Conservation (phyloP, 106 monocot genomes). For the Dendrobium catenatum region DNA sequence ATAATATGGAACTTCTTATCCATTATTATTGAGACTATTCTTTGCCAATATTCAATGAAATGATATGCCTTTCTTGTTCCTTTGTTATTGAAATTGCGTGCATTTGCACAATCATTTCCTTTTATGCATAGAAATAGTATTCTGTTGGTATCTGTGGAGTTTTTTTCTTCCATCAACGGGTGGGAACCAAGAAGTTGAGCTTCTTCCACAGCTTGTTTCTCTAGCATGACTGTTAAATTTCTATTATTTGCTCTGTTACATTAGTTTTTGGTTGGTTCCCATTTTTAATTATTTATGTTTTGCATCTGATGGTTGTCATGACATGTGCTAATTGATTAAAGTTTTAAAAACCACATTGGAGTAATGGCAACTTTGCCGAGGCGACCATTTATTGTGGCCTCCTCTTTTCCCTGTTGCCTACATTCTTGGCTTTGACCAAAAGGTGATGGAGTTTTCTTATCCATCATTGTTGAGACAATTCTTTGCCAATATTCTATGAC, state of each 20-base stretch:
- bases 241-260: background rate
- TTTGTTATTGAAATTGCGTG: background rate
- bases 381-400: constrained; percentile 14
- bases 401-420: constrained; percentile 39
- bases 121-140: no score
- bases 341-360: background rate
- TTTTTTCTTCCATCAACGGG: no score
- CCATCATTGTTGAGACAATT: background rate
- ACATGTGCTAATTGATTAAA: background rate
- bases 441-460: background rate
- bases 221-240: no score
- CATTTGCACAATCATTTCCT: background rate
- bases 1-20: background rate
- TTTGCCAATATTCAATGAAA: background rate
- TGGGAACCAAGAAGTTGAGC: no score
- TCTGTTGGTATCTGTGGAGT: no score
- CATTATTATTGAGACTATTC: background rate
- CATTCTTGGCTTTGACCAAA: constrained; percentile 5
- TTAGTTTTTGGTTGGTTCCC: background rate
- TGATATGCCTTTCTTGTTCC: background rate
- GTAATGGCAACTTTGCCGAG: constrained; percentile 16
- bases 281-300: background rate
- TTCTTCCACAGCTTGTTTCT: no score
- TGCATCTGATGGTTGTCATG: background rate
- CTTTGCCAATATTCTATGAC: background rate